Conservation (phyloP, 768 basidiomycete species). For the Serendipita indica region DNA sequence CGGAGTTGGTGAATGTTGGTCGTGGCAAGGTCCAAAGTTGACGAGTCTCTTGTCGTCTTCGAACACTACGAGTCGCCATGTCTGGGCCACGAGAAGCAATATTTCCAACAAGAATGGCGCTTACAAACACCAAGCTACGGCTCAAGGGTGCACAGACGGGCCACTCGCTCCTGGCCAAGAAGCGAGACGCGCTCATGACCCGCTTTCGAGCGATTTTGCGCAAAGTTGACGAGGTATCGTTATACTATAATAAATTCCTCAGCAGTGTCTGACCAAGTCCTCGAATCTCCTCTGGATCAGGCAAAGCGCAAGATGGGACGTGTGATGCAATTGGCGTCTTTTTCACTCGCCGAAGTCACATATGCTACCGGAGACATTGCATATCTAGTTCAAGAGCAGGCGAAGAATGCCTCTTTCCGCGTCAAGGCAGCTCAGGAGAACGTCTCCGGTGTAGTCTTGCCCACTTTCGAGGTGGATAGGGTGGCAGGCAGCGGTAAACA, state of each 20-base stretch:
- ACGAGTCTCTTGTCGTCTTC: too few relatives aligned
- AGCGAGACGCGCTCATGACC: slow-evolving; percentile 90
- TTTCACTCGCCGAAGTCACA: slow-evolving; percentile 97
- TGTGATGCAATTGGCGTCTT: slow-evolving; percentile 97
- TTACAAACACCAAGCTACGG: slow-evolving; percentile 81
- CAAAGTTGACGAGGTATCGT: slow-evolving; percentile 93
- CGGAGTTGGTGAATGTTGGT: too few relatives aligned
- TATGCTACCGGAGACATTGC: slow-evolving; percentile 96
- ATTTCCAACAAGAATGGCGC: slow-evolving; percentile 94
- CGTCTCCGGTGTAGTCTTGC: slow-evolving; percentile 90
- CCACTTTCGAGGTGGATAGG: slow-evolving; percentile 86
- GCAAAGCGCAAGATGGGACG: slow-evolving; percentile 98
- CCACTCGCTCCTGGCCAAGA: slow-evolving; percentile 91
- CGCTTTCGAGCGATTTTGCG: slow-evolving; percentile 85
- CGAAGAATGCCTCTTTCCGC: slow-evolving; percentile 77
- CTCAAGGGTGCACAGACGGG: slow-evolving; percentile 90
- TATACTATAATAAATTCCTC: not conserved
- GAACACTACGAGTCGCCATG: too few relatives aligned
- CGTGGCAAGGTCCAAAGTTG: too few relatives aligned
- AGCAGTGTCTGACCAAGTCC: not conserved
- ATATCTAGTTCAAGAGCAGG: slow-evolving; percentile 95
- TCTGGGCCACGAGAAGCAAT: slow-evolving; percentile 86
- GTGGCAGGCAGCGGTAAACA: slow-evolving; percentile 62
- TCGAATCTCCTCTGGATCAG: slow-evolving; percentile 27
- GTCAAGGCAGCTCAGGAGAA: slow-evolving; percentile 96